Percentiles rank a stretch among this genome's conserved stretches.
phyloP scores from a whole-genome alignment of 176 grass and related monocot genomes.

The maize (Zea mays) region DNA sequence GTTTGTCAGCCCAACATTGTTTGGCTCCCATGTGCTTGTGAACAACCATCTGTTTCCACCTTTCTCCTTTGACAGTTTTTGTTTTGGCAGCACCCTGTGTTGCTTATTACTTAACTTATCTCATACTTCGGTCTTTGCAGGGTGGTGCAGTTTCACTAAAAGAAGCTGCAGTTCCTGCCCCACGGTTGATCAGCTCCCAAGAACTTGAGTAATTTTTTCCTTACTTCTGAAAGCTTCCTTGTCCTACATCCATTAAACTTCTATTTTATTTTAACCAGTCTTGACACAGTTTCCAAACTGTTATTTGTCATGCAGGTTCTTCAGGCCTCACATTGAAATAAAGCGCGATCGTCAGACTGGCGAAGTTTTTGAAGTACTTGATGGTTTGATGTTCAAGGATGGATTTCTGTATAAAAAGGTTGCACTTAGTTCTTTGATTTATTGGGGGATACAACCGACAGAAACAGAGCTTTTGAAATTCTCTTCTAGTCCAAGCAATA shows the following conservation, averaged over 20 bases:
- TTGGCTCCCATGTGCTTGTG: constrained; percentile 22
- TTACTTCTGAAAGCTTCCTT: constrained; percentile 2
- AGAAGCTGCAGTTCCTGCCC: constrained; percentile 65
- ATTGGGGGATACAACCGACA: constrained; percentile 78
- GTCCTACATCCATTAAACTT: neutral
- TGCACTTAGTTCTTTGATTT: constrained; percentile 86
- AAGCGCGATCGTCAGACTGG: constrained; percentile 79
- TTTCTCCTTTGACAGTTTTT: constrained; percentile 8
- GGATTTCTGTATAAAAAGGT: constrained; percentile 89
- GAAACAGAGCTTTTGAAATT: constrained; percentile 79
- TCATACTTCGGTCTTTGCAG: constrained; percentile 37
- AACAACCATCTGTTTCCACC: constrained; percentile 2
- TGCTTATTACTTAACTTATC: neutral
- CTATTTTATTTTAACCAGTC: constrained; percentile 27
- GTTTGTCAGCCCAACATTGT: neutral
- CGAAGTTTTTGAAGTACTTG: constrained; percentile 86
- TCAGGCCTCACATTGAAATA: constrained; percentile 78
- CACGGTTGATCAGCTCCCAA: constrained; percentile 79
- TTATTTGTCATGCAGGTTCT: constrained; percentile 51
- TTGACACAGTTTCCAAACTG: constrained; percentile 34
- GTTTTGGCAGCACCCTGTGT: constrained; percentile 3
- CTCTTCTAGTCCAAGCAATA: constrained; percentile 59
- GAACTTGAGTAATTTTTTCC: constrained; percentile 82
- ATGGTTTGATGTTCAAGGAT: constrained; percentile 92
- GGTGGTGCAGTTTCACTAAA: constrained; percentile 89